phyloP scores from a whole-genome alignment of 176 grass and related monocot genomes.

The Zoysia japonica region DNA sequence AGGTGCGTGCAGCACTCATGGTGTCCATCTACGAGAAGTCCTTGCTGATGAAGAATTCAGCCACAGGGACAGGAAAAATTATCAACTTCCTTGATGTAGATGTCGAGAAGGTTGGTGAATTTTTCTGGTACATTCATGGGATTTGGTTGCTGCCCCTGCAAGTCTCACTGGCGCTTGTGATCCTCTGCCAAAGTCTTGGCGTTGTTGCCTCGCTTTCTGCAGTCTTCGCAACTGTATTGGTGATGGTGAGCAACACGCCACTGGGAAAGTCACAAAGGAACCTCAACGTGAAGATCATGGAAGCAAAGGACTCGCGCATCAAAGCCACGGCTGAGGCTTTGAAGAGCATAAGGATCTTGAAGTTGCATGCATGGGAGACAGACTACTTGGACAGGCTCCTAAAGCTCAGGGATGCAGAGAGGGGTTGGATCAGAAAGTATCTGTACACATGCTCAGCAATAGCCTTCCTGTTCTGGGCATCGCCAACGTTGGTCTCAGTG shows the following conservation, averaged over 20 bases:
- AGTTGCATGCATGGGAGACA: constrained; percentile 87
- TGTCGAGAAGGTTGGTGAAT: constrained; percentile 75
- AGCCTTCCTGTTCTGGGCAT: constrained; percentile 85
- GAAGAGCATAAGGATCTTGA: constrained; percentile 89
- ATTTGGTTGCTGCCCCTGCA: constrained; percentile 87
- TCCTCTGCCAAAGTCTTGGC: constrained; percentile 71
- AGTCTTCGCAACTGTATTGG: constrained; percentile 52
- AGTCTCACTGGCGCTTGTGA: constrained; percentile 66
- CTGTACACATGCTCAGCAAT: constrained; percentile 80
- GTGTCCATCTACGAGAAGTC: constrained; percentile 71
- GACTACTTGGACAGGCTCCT: constrained; percentile 72
- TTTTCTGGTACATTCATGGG: constrained; percentile 87
- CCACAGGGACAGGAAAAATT: constrained; percentile 53
- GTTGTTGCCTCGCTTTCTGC: constrained; percentile 65
- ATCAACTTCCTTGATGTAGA: constrained; percentile 86
- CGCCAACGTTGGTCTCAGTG: constrained; percentile 74
- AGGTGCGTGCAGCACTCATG: constrained; percentile 71
- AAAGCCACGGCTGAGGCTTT: constrained; percentile 77
- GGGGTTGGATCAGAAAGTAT: constrained; percentile 63
- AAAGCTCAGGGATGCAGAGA: constrained; percentile 68
- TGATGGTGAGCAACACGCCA: constrained; percentile 90
- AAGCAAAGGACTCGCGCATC: constrained; percentile 80
- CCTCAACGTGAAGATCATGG: constrained; percentile 75
- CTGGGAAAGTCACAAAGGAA: constrained; percentile 64
- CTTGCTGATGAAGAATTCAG: constrained; percentile 63